Percentiles rank a stretch among this genome's conserved stretches.
Conservation (phyloP, 2,329 filamentous ascomycete species). For the Stemphylium lycopersici region DNA sequence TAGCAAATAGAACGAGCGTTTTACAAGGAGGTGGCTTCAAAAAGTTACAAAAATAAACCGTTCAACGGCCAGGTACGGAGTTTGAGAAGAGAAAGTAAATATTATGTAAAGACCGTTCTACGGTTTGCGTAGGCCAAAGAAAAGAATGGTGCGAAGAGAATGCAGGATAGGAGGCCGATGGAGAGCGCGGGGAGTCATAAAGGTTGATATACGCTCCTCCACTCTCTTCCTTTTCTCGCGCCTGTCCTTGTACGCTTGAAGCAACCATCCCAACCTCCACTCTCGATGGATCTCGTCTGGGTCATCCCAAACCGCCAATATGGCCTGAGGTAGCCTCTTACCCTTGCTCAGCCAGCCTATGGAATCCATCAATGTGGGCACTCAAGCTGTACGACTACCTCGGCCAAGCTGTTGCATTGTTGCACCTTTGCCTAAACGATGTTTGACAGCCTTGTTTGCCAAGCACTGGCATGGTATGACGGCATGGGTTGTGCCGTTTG, state of each 20-base stretch:
- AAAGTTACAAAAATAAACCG: conserved; percentile 17
- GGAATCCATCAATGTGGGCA: conserved; percentile 18
- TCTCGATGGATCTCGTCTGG: conserved; percentile 3
- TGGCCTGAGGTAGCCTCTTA: conserved; percentile 11
- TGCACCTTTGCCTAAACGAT: conserved; percentile 6
- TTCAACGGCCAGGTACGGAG: conserved; percentile 28
- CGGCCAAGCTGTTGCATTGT: conserved; percentile 25
- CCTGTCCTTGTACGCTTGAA: background rate
- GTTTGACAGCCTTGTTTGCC: conserved; percentile 25
- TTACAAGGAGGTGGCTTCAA: conserved; percentile 2
- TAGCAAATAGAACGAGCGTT: background rate
- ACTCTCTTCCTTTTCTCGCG: background rate
- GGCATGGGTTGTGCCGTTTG: conserved; percentile 24
- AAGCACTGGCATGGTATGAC: conserved; percentile 8
- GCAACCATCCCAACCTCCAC: conserved; percentile 1
- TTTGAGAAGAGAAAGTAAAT: conserved; percentile 13
- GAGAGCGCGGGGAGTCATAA: background rate
- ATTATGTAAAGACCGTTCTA: conserved; percentile 35
- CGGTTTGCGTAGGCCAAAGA: conserved; percentile 22
- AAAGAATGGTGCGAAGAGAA: conserved; percentile 24
- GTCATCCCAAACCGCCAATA: conserved; percentile 6
- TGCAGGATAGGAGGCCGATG: conserved; percentile 1
- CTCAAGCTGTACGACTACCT: background rate
- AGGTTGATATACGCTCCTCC: conserved; percentile 3
- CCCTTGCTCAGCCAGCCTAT: conserved; percentile 20